Conservation (phyloP, 768 basidiomycete genomes). For the Jaapia argillacea region DNA sequence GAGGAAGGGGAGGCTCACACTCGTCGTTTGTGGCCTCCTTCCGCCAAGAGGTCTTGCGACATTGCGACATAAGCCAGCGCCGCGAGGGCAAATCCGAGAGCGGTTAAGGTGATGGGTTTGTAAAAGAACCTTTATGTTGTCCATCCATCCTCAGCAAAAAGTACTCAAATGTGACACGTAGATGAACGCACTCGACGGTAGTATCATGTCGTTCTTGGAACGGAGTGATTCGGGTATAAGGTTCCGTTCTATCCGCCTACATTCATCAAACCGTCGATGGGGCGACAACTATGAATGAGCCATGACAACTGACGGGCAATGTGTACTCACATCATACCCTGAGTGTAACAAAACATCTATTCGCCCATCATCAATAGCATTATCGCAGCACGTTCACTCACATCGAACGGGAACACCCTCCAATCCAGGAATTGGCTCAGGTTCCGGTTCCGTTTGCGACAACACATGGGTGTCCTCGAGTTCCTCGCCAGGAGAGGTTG, state of each 20-base stretch:
- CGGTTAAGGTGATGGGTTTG: conserved; percentile 72
- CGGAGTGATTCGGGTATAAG: conserved; percentile 75
- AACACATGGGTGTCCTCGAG: conserved; percentile 44
- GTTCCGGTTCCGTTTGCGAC: conserved; percentile 29
- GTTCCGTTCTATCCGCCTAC: conserved; percentile 74
- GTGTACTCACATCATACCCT: conserved; percentile 78
- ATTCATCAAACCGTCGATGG: not conserved
- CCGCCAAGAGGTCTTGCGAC: conserved; percentile 75
- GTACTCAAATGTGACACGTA: not conserved
- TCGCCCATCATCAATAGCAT: not conserved
- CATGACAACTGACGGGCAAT: conserved; percentile 1
- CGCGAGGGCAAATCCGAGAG: conserved; percentile 54
- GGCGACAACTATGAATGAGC: not conserved
- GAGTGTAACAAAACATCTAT: conserved; percentile 8
- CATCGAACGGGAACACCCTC: conserved; percentile 73
- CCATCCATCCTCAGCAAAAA: too few relatives aligned
- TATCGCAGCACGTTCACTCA: conserved; percentile 37
- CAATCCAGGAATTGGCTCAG: conserved; percentile 65
- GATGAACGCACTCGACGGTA: conserved; percentile 58
- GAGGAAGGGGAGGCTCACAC: conserved; percentile 62
- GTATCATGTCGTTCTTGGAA: conserved; percentile 82
- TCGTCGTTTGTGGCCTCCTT: conserved; percentile 73
- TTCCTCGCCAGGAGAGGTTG: conserved; percentile 44
- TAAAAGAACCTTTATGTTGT: conserved; percentile 61
- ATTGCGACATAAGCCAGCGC: conserved; percentile 75